These are phyloP conservation scores for Saitozyma sp. DNA, from an alignment of 768 basidiomycete genomes.

Conservation along the genomic window DNA sequence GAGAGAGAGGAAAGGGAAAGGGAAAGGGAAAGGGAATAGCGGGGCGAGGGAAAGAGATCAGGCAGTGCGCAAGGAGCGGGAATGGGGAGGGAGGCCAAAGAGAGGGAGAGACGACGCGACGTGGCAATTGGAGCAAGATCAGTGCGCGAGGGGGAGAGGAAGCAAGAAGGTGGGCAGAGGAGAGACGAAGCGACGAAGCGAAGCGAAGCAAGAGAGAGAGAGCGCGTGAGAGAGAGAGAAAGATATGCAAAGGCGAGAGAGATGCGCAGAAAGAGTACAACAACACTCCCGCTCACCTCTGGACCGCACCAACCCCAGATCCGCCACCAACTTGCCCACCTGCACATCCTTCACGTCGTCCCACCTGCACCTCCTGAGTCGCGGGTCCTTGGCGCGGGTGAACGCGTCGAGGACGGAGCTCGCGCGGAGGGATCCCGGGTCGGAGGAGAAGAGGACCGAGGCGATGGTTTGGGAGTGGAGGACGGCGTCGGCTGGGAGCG, in stretches of 20 bases:
- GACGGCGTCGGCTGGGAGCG: conserved; percentile 48
- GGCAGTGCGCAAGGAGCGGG: no score
- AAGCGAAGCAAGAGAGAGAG: conserved; percentile 10
- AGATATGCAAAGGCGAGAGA: no score
- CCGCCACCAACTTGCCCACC: conserved; percentile 65
- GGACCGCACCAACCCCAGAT: conserved; percentile 63
- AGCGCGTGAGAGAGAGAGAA: background rate
- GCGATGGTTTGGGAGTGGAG: conserved; percentile 59
- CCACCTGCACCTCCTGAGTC: conserved; percentile 60
- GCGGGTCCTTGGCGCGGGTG: conserved; percentile 59
- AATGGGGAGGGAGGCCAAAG: no score
- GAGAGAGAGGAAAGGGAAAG: no score
- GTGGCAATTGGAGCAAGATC: no score
- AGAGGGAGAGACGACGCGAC: no score
- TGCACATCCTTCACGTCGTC: conserved; percentile 60
- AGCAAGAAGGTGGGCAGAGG: background rate
- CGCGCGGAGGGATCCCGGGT: conserved; percentile 57
- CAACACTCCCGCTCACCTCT: conserved; percentile 58
- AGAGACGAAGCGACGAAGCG: background rate
- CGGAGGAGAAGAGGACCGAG: conserved; percentile 56
- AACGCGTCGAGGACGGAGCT: conserved; percentile 66
- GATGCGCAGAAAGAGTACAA: background rate
- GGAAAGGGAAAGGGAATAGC: no score
- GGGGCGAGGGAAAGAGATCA: no score
- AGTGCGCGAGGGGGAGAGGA: background rate